Base-by-base conservation (phyloP, 1,284 basidiomycete species). In the Coriolopsis trogii region DNA sequence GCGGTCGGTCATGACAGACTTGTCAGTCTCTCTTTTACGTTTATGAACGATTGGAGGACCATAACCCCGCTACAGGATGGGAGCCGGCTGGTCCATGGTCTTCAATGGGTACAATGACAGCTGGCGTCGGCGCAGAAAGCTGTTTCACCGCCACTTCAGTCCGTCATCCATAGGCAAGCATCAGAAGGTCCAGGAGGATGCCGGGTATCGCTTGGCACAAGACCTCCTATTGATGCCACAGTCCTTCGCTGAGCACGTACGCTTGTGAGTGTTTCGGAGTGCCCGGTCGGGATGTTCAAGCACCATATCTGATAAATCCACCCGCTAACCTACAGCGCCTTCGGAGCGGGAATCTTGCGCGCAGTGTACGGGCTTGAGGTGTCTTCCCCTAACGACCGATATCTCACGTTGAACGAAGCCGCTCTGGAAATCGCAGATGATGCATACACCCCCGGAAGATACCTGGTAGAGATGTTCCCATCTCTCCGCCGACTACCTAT, bases 391-490 rank as follows among this genome's bases (percentile, higher is more conserved):
- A 72, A 79, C 30, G 86, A 88, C 66, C 62, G 67, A 37, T 84
- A 82, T 63, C 65, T 89, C 21, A 61, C 57, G 20, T 73, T 85
- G 33, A 85, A 80, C 1, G 78, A 85, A 50, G 81, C 85, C 40
- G 82, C 78, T 48, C 73, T 87, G 20, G 69, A 74, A 33, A 59
- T 87, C 25, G 72, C 88, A 58, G 67, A 73, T 8, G 84, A 87
- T 53, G 79, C 83, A 1, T 77, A 78, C 3, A 80, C 80, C 3
- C 80, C 81, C 18, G 81, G 82, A 4, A 75, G 87, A 41, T 88
- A 84, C 84, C 78, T 80, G 0, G 85, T 88, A 37, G 84, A 86
- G 60, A 62, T 85, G 26, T 69, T 85, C 58, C 84, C 82, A 9
- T 28, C 38, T n/a, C 21, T 72, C 44, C 64, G 62, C 43, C 51